Evolutionary conservation across 2,329 filamentous ascomycete species (phyloP), one percentile per base, ranked within the genome.

Genomic region (Aspergillus novofumigatus): DNA sequence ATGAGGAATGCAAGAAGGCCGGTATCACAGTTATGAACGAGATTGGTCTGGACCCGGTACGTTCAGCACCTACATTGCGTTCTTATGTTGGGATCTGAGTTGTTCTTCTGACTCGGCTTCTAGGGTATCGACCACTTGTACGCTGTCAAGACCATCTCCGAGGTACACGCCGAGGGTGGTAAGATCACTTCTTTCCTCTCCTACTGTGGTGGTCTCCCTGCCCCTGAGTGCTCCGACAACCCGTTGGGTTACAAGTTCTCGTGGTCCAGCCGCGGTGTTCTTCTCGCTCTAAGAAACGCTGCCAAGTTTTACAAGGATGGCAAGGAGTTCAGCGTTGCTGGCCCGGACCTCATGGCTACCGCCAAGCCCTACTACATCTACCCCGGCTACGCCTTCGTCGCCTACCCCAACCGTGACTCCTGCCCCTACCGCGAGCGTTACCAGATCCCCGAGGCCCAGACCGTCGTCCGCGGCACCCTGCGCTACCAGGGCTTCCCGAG

Each of bases 21-120:
- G 92, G 92, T 60, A 97, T 97, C 72, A 96, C 91, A 10, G 92
- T 97, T 72, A 92, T 97, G 89, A 97, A 97, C 78, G 93, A 97
- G 83, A 95, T 96, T 71, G 91, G 91, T 61, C 71, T 89, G 59
- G 76, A 78, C 61, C 72, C 71, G 42, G 69, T 71, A 58, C 21
- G 67, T 63, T 52, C n/a, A n/a, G 20, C 42, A 9, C 23, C 8
- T 21, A 35, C 47, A 14, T 52, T n/a, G 26, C 2, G 50, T 20
- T 8, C 29, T 14, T 1, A 21, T 6, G 10, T 8, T 9, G 38
- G 25, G 35, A 32, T 51, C 1, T 32, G 14, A 57, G 7, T 26
- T 17, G 3, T n/a, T 49, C 8, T 21, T 21, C 56, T 53, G 56
- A 45, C 50, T 56, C 44, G 53, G 26, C 9, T 50, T 42, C 9